A percentile compares a stretch with the other conserved stretches of the same genome.
phyloP scores from a whole-genome alignment of 352 stramenopile species.

The Phytophthora uliginosa region DNA sequence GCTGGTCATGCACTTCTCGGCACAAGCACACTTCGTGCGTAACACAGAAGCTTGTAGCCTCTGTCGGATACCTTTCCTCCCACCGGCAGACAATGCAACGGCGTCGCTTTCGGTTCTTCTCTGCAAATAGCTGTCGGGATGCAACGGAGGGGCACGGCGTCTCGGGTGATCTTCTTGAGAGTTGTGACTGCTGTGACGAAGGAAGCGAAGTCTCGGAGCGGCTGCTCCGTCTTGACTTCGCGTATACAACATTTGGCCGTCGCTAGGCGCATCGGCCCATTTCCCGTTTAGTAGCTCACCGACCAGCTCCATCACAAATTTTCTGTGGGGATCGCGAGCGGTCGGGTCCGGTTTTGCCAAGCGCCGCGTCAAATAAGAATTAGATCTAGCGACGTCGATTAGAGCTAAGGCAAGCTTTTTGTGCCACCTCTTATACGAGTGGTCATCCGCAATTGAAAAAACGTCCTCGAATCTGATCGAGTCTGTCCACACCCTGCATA shows the following conservation, averaged over 20 bases:
- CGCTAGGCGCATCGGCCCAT: too few relatives aligned
- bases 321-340: background rate
- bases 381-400: slow-evolving; percentile 37
- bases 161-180: too few relatives aligned
- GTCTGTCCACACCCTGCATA: slow-evolving; percentile 44
- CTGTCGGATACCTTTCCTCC: background rate
- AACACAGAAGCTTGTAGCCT: background rate
- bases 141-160: background rate
- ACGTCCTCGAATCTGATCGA: slow-evolving; percentile 34
- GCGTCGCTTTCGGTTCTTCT: background rate
- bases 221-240: too few relatives aligned
- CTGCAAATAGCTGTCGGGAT: background rate
- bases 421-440: slow-evolving; percentile 46
- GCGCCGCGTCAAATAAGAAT: slow-evolving; percentile 26
- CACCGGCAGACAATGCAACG: background rate
- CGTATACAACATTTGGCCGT: too few relatives aligned
- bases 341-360: background rate
- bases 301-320: background rate
- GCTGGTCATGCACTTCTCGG: too few relatives aligned
- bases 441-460: slow-evolving; percentile 42
- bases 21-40: background rate
- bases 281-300: too few relatives aligned
- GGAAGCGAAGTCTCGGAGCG: too few relatives aligned
- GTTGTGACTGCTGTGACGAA: too few relatives aligned
- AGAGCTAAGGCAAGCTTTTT: slow-evolving; percentile 29